Base-by-base conservation (phyloP, 805 yeast species). In the Hyphopichia homilentoma region DNA sequence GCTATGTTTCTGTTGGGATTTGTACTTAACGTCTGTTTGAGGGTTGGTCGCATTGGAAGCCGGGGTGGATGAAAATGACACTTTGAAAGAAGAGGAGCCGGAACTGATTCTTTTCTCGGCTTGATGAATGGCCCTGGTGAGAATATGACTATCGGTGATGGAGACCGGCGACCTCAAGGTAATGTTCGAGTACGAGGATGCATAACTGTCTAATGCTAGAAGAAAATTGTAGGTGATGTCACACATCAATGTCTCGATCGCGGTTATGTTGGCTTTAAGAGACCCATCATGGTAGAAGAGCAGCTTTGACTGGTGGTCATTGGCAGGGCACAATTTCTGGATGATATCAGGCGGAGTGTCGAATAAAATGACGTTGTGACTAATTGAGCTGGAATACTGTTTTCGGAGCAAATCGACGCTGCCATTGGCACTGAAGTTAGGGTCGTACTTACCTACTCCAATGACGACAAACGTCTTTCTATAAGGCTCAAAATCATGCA, bases 401-500 rank as follows among this genome's bases (percentile, higher is more conserved):
- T 57, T 61, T 30, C 63, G 65, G 31, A 88, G 61, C n/a, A n/a
- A 11, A 32, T 32, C 2, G 34, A 30, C 6, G 25, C 11, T 4
- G 9, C 39, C 40, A 4, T 32, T 26, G 6, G 29, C 27, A 9
- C 42, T 37, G 2, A 30, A 21, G 5, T 31, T 28, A 4, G 30
- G 39, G 4, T 31, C 38, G 51, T 62, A 65, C 15, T 50, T 41
- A 1, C 69, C 65, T 11, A 70, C 37, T 0, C 77, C 79, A 6
- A 74, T 29, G 4, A 81, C 78, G 6, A 81, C 68, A 44, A 86
- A 75, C 0, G 84, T 77, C 50, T 87, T 86, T 32, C 97, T 61
- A 57, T 75, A 87, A 1, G 96, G 95, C 58, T 93, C 97, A 41
- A 90, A 78, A 55, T 90, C 97, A 44, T 83, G 85, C 25, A 90